These are phyloP conservation scores for Pyrenophora seminiperda DNA, from an alignment of 2,329 filamentous ascomycete genomes.

Conservation along the genomic window DNA sequence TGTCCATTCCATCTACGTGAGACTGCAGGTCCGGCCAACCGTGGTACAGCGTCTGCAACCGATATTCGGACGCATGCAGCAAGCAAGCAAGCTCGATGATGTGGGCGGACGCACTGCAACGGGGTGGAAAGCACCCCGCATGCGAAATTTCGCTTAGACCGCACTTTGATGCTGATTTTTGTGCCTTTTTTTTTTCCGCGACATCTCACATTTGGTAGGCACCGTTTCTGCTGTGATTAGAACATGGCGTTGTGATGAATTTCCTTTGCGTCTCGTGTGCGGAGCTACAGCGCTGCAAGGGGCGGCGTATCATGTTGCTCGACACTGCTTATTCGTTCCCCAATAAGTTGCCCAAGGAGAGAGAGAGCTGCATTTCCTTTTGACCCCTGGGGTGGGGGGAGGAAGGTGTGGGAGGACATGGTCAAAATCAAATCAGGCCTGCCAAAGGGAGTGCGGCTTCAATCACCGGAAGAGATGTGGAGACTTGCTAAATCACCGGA, in stretches of 20 bases:
- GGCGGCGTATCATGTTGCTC: background rate
- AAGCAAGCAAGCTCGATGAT: constrained; percentile 2
- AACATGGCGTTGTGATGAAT: constrained; percentile 5
- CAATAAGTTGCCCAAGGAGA: no score
- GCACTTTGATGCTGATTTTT: constrained; percentile 31
- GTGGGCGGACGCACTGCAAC: constrained; percentile 11
- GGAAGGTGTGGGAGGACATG: no score
- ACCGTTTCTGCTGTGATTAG: constrained; percentile 13
- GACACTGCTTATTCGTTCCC: no score
- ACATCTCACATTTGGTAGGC: constrained; percentile 9
- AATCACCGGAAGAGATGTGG: background rate
- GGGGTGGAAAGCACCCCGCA: constrained; percentile 12
- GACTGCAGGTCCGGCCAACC: constrained; percentile 24
- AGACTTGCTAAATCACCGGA: constrained; percentile 6
- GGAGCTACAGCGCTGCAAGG: background rate
- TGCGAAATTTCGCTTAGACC: constrained; percentile 21
- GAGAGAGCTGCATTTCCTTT: no score
- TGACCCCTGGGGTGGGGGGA: no score
- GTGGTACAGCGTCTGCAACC: constrained; percentile 31
- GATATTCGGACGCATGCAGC: constrained; percentile 24
- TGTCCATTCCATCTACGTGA: constrained; percentile 21
- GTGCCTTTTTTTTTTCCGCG: constrained; percentile 9
- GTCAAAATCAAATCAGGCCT: no score
- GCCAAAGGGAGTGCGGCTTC: no score
- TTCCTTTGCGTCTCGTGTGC: background rate